Evolutionary conservation across 2,329 filamentous ascomycete genomes (phyloP), one percentile per base, ranked within the genome.

Genomic region (Sclerotinia minor): DNA sequence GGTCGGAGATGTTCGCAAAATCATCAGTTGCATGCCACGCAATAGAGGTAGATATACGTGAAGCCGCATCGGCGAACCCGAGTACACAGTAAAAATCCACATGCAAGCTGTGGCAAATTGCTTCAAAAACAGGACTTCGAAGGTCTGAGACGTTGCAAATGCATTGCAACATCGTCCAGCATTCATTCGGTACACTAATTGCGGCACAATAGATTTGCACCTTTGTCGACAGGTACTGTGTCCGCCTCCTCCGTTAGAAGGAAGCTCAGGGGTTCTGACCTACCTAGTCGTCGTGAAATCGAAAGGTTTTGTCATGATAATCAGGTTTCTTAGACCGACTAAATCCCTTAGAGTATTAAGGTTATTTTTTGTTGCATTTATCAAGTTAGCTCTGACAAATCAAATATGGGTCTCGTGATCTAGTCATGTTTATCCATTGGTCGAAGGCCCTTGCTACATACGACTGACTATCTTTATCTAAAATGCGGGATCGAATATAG

Each of bases 61-160:
- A 61, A 19, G 59, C n/a, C n/a, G 1, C 19, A 35, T 38, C 45
- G 45, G 59, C 45, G 45, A 61, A 13, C 59, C 59, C 59, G 59
- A 61, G 59, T 61, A 61, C 59, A 38, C 17, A 26, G 38, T 26
- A 32, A 21, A 38, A 49, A 61, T 19, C 5, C 19, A 26, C 45
- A 61, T 50, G 59, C 59, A 50, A 17, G 29, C 26, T 50, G 29
- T 50, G 24, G 45, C 49, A 15, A 50, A 38, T 26, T 29, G 59
- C 49, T 45, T 50, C 29, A 9, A 38, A n/a, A 19, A 15, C 32
- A 61, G 29, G 59, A 61, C 45, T 50, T 61, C 21, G 45, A 61
- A 61, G 29, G 29, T 26, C 49, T 38, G 59, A 61, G 59, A 61
- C 59, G 59, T 61, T 61, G 45, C 45, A 38, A 21, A 61, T 61